Conservation (phyloP, 495 filamentous ascomycete genomes). For the Penicillium macrosclerotiorum region DNA sequence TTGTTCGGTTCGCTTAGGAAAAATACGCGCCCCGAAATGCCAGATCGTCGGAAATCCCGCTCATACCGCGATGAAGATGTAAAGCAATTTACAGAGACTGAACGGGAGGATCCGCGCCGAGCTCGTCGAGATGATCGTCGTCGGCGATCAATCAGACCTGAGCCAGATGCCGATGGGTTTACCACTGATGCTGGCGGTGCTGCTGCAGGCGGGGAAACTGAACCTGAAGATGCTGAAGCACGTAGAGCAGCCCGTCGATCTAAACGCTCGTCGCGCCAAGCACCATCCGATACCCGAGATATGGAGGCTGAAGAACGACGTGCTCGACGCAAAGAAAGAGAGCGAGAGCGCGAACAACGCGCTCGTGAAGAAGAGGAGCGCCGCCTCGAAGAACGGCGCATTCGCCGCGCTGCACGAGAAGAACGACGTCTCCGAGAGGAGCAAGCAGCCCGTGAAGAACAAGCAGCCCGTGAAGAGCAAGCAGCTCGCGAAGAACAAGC, state of each 20-base stretch:
- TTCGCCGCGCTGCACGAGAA: slow-evolving; percentile 47
- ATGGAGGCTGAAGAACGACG: slow-evolving; percentile 43
- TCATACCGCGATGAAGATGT: slow-evolving; percentile 39
- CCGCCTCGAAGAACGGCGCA: slow-evolving; percentile 44
- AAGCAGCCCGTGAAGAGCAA: slow-evolving; percentile 43
- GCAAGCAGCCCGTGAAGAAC: no score
- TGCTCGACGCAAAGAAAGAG: slow-evolving; percentile 39
- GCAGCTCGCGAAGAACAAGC: slow-evolving; percentile 52
- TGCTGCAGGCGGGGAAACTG: slow-evolving; percentile 33
- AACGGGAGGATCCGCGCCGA: slow-evolving; percentile 46
- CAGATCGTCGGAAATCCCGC: slow-evolving; percentile 41
- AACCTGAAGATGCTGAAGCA: slow-evolving; percentile 53
- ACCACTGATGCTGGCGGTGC: slow-evolving; percentile 37
- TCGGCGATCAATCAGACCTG: slow-evolving; percentile 38
- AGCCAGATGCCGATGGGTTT: slow-evolving; percentile 44
- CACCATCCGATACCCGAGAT: slow-evolving; percentile 36
- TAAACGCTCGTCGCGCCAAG: slow-evolving; percentile 38
- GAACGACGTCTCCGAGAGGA: slow-evolving; percentile 43
- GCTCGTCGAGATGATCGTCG: slow-evolving; percentile 43
- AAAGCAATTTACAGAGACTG: slow-evolving; percentile 34
- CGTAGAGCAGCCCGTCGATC: slow-evolving; percentile 49
- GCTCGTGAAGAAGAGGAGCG: slow-evolving; percentile 49
- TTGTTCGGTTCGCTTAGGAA: slow-evolving; percentile 46
- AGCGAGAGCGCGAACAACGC: slow-evolving; percentile 36
- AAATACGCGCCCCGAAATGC: slow-evolving; percentile 32